A percentile compares a stretch with the other conserved stretches of the same genome.
These are phyloP conservation scores for Astrothelium subdiscretum DNA, from an alignment of 495 filamentous ascomycete genomes.

Conservation along the genomic window DNA sequence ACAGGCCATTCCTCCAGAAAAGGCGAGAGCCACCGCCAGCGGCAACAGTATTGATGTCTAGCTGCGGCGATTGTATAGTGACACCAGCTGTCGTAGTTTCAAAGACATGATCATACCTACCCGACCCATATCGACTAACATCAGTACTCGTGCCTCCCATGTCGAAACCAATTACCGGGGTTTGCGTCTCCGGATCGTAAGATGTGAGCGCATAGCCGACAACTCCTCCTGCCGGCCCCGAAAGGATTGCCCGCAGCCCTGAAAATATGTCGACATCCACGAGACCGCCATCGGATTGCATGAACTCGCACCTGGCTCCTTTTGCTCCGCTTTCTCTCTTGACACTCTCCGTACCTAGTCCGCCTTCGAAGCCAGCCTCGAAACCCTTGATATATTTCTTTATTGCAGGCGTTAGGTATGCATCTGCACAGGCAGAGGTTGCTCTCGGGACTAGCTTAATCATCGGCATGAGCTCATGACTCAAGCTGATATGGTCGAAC, in stretches of 20 bases:
- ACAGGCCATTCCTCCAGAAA: conserved; percentile 83
- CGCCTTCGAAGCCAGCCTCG: conserved; percentile 59
- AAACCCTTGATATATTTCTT: conserved; percentile 93
- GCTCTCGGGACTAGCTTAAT: conserved; percentile 80
- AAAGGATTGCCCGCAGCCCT: conserved; percentile 64
- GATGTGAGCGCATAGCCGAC: conserved; percentile 93
- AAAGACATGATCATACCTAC: conserved; percentile 92
- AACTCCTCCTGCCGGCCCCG: conserved; percentile 62
- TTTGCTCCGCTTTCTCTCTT: conserved; percentile 42
- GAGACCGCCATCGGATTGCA: conserved; percentile 75
- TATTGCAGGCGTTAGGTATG: conserved; percentile 91
- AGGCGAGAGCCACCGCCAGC: conserved; percentile 86
- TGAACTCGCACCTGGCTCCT: conserved; percentile 66
- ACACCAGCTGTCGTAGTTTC: conserved; percentile 95
- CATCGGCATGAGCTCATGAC: conserved; percentile 83
- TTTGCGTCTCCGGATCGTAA: conserved; percentile 76
- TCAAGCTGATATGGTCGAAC: conserved; percentile 63
- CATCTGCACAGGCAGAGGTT: conserved; percentile 88
- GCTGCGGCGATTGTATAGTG: conserved; percentile 85
- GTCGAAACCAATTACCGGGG: conserved; percentile 90
- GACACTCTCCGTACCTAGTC: conserved; percentile 56
- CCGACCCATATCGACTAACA: conserved; percentile 79
- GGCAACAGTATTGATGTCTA: conserved; percentile 97
- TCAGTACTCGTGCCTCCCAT: conserved; percentile 96
- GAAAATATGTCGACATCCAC: conserved; percentile 68